phyloP scores from a whole-genome alignment of 768 basidiomycete species.

The Dendrothele bispora region DNA sequence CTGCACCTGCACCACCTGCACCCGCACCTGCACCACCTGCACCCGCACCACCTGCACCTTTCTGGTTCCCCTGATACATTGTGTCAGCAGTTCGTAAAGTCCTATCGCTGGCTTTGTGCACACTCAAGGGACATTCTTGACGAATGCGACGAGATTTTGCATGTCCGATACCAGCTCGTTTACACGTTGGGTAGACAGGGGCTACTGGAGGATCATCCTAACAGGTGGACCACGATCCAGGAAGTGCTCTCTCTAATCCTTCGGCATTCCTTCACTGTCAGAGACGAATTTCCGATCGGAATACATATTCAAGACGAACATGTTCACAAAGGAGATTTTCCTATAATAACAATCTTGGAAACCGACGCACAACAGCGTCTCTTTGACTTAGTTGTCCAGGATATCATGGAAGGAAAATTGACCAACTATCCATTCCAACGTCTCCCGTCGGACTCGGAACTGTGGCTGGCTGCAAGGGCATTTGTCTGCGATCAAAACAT shows the following conservation, averaged over 20 bases:
- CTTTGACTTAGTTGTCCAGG: conserved; percentile 11
- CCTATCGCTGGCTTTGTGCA: conserved; percentile 25
- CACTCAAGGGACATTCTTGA: conserved; percentile 40
- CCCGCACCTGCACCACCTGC: too few species aligned
- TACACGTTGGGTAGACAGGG: conserved; percentile 42
- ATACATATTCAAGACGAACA: conserved; percentile 16
- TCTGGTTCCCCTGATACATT: too few species aligned
- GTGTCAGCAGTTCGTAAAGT: conserved; percentile 20
- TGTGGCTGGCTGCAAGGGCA: too few species aligned
- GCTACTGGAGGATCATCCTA: conserved; percentile 38
- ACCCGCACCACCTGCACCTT: too few species aligned
- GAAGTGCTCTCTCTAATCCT: conserved; percentile 33
- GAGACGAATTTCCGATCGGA: conserved; percentile 13
- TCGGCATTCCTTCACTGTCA: conserved; percentile 7
- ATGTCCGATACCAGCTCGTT: conserved; percentile 46
- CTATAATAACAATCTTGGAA: conserved; percentile 16
- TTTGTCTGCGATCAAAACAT: too few species aligned
- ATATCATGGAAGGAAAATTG: conserved; percentile 19
- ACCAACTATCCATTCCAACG: conserved; percentile 18
- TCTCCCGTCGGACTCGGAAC: too few species aligned
- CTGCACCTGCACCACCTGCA: too few species aligned
- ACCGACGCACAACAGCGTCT: conserved; percentile 14
- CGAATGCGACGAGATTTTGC: conserved; percentile 49
- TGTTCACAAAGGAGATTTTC: conserved; percentile 5
- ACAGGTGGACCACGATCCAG: conserved; percentile 43